Evolutionary conservation across 2,329 filamentous ascomycete genomes (phyloP).

Genomic region (Drechslerella dactyloides): DNA sequence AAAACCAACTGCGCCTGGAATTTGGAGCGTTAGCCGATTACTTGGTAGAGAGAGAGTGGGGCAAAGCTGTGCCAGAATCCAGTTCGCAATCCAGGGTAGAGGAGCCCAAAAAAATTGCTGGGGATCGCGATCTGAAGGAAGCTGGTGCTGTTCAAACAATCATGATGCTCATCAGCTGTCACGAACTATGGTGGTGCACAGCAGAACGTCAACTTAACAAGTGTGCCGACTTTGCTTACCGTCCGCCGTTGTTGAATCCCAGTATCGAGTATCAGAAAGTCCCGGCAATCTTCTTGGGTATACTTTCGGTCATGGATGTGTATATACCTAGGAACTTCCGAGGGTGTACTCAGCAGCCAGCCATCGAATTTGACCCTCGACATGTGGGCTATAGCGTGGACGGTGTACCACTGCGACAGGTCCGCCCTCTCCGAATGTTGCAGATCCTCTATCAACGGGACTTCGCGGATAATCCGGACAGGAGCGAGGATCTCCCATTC

Average conservation of each 20-base stretch:
- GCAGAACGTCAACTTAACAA: conserved; percentile 16
- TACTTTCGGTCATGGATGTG: conserved; percentile 18
- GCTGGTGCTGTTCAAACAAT: conserved; percentile 20
- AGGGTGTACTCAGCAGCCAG: background rate
- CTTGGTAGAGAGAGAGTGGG: conserved; percentile 15
- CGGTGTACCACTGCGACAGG: conserved; percentile 8
- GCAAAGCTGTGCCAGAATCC: background rate
- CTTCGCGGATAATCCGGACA: background rate
- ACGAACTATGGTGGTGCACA: conserved; percentile 37
- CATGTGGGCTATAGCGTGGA: conserved; percentile 9
- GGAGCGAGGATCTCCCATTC: conserved; percentile 17
- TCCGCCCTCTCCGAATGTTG: conserved; percentile 18
- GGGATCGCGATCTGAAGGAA: background rate
- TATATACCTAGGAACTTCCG: conserved; percentile 7
- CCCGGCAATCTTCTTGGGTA: conserved; percentile 35
- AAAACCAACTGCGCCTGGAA: conserved; percentile 2
- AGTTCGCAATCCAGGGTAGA: background rate
- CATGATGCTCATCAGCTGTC: conserved; percentile 31
- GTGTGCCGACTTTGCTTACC: background rate
- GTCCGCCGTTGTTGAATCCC: background rate
- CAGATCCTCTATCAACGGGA: background rate
- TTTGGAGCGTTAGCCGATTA: conserved; percentile 30
- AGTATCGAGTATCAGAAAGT: conserved; percentile 7
- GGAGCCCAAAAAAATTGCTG: background rate
- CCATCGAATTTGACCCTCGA: conserved; percentile 14